Percentiles rank a stretch among this genome's conserved stretches.
These are phyloP conservation scores for Tolypocladium inflatum DNA, from an alignment of 2,329 filamentous ascomycete species.

Conservation along the genomic window DNA sequence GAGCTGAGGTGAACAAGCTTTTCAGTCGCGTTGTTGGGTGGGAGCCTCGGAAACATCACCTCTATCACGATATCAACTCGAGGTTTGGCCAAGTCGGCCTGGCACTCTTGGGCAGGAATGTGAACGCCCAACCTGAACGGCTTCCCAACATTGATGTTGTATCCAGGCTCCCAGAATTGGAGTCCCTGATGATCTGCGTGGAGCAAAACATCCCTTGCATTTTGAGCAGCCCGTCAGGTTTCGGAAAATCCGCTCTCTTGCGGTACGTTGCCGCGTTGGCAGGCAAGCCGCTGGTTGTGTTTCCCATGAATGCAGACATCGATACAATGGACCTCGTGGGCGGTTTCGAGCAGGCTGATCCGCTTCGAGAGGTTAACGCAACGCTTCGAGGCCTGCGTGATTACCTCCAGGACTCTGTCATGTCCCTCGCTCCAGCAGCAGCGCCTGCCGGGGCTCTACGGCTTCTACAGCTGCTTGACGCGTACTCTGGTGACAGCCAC, in stretches of 20 bases:
- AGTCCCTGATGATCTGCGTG: conserved; percentile 80
- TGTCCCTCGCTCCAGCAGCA: conserved; percentile 35
- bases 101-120: conserved; percentile 56
- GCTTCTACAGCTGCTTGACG: conserved; percentile 41
- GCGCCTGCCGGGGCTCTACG: conserved; percentile 38
- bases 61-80: conserved; percentile 61
- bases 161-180: conserved; percentile 59
- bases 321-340: conserved; percentile 97
- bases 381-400: conserved; percentile 37
- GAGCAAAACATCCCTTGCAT: conserved; percentile 84
- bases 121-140: conserved; percentile 37
- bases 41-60: conserved; percentile 46
- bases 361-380: conserved; percentile 60
- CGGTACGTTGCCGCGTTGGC: conserved; percentile 70
- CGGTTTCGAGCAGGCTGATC: conserved; percentile 91
- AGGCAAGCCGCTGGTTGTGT: conserved; percentile 68
- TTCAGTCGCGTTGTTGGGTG: conserved; percentile 56
- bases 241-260: conserved; percentile 76
- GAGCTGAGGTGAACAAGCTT: conserved; percentile 52
- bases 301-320: conserved; percentile 88
- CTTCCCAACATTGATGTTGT: conserved; percentile 42
- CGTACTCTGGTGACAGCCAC: conserved; percentile 25
- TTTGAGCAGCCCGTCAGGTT: conserved; percentile 74
- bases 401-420: conserved; percentile 41
- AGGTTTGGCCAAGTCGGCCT: conserved; percentile 70